Base-by-base conservation (phyloP, 306 rosid species). In the Sesbania bispinosa region DNA sequence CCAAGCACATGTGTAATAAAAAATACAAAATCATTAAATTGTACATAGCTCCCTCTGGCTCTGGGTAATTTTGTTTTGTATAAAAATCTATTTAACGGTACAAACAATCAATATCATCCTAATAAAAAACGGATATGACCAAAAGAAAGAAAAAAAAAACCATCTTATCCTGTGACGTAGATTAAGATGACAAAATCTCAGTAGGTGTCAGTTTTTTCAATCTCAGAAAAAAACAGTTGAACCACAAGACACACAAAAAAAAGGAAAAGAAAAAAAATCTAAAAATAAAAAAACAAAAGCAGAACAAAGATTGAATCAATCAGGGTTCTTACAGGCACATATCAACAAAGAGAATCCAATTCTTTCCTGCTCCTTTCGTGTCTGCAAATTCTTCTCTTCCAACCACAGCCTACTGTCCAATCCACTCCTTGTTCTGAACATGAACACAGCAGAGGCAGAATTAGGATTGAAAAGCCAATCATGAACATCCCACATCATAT, bases 401-500 rank as follows among this genome's bases (percentile, higher is more conserved):
- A 95, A 66, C 99, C 99, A 91, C 0, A 95, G 70, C 79, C 99
- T 85, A 54, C 88, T 89, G 30, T 92, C 86, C 58, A 86, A 62
- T 2, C 97, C 96, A 69, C 86, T 89, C 29, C 99, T 92, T 5
- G 93, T 95, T 30, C 96, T 84, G 69, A 95, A 92, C 96, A 95
- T 73, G 73, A 91, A 92, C 29, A 87, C 88, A 0, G 86, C 95
- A 32, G 60, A 62, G 10, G 82, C 92, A 2, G 79, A 61, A 8
- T 35, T 72, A 2, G 81, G 70, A 42, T 83, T 86, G 78, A 89
- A 89, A 29, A 95, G 33, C 99, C 99, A 95, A 59, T 85, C 96
- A 66, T 95, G 96, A 45, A 95, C 82, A 30, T 95, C 99, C 99
- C 99, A 95, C 99, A 95, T 83, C 89, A 95, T 69, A 38, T 95